These are phyloP conservation scores for Dothideomycetidae sp. DNA, from an alignment of 2,329 filamentous ascomycete genomes.

Conservation along the genomic window DNA sequence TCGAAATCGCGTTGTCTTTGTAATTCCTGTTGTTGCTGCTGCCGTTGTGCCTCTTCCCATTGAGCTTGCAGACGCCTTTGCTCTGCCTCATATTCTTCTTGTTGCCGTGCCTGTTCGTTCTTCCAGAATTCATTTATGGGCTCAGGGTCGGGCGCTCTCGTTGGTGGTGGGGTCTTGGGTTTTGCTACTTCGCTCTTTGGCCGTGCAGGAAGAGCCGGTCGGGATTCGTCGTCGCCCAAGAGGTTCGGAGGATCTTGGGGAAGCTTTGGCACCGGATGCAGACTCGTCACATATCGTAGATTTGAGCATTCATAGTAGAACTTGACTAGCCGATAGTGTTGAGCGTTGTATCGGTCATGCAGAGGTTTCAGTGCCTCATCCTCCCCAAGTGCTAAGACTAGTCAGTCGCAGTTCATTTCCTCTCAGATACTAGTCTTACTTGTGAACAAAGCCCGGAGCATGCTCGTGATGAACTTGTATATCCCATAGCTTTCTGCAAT, in stretches of 20 bases:
- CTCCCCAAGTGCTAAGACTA: slow-evolving; percentile 60
- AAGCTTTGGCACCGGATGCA: slow-evolving; percentile 92
- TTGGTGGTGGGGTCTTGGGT: slow-evolving; percentile 51
- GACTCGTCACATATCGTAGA: slow-evolving; percentile 83
- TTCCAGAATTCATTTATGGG: slow-evolving; percentile 99
- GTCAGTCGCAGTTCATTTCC: neutral
- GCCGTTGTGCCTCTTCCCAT: slow-evolving; percentile 64
- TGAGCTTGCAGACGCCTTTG: slow-evolving; percentile 78
- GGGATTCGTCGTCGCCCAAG: slow-evolving; percentile 61
- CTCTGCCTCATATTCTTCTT: slow-evolving; percentile 89
- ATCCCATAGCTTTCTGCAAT: slow-evolving; percentile 98
- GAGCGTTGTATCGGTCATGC: slow-evolving; percentile 77
- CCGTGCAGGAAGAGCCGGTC: slow-evolving; percentile 67
- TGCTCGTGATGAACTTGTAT: slow-evolving; percentile 99
- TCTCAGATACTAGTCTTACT: slow-evolving; percentile 37
- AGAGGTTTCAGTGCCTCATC: slow-evolving; percentile 84
- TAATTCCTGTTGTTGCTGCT: slow-evolving; percentile 68
- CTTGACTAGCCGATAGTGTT: slow-evolving; percentile 89
- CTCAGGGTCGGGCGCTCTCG: slow-evolving; percentile 66
- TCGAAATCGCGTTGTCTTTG: slow-evolving; percentile 93
- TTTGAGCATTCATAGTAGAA: slow-evolving; percentile 99
- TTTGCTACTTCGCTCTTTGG: slow-evolving; percentile 57
- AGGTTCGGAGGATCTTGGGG: slow-evolving; percentile 88
- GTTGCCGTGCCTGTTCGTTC: slow-evolving; percentile 76
- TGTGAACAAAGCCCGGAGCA: slow-evolving; percentile 77